Evolutionary conservation across 495 filamentous ascomycete genomes (phyloP).

Genomic region (Rostrohypoxylon terebratum): DNA sequence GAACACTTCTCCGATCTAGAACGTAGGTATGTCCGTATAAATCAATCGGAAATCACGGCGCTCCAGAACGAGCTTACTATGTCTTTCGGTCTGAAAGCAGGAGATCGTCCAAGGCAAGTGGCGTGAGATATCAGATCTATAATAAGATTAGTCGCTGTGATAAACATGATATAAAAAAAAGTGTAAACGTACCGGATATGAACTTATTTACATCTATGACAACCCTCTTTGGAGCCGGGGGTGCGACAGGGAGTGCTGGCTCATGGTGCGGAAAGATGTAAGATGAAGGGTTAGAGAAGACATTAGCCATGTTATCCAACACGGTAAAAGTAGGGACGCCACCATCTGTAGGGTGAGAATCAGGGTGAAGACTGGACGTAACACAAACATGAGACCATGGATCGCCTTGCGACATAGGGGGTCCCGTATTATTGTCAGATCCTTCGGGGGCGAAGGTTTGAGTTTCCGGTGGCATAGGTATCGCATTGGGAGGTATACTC

Average conservation of each 20-base stretch:
- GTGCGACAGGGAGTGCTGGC: not conserved
- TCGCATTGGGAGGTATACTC: slow-evolving; percentile 15
- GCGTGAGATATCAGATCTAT: slow-evolving; percentile 59
- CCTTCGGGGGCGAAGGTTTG: slow-evolving; percentile 5
- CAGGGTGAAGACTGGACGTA: slow-evolving; percentile 18
- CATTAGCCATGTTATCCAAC: slow-evolving; percentile 33
- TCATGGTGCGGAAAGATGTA: slow-evolving; percentile 48
- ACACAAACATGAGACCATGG: slow-evolving; percentile 30
- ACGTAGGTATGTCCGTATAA: not conserved
- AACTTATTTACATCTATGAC: slow-evolving; percentile 47
- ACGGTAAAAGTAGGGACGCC: slow-evolving; percentile 32
- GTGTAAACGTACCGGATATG: slow-evolving; percentile 30
- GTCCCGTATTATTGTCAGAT: not conserved
- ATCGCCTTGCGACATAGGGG: slow-evolving; percentile 1
- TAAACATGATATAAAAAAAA: not conserved
- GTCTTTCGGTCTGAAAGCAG: slow-evolving; percentile 69
- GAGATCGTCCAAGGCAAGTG: slow-evolving; percentile 71
- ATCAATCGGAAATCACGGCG: slow-evolving; percentile 39
- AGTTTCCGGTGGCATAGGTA: not conserved
- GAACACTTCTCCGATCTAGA: not conserved
- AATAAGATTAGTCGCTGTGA: not conserved
- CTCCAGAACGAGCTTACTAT: slow-evolving; percentile 68
- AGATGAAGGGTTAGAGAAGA: slow-evolving; percentile 25
- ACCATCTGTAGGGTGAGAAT: slow-evolving; percentile 4
- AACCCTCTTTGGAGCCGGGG: slow-evolving; percentile 23